Evolutionary conservation across 2,329 filamentous ascomycete species (phyloP).

Genomic region (Penicillium sp.): DNA sequence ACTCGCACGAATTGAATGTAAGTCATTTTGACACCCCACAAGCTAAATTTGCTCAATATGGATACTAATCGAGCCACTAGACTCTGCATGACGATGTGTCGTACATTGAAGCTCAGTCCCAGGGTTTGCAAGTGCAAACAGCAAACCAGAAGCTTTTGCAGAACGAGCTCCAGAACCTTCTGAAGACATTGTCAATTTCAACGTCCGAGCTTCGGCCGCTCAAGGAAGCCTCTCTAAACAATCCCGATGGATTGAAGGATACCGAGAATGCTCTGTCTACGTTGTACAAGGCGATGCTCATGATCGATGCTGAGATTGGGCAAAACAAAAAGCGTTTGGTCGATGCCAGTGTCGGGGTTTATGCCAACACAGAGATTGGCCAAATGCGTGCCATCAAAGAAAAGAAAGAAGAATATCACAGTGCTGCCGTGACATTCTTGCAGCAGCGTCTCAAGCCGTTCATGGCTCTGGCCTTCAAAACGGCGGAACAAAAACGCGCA

Average conservation of each 20-base stretch:
- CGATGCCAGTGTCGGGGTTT: constrained; percentile 54
- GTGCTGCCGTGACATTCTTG: constrained; percentile 75
- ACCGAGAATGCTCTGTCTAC: constrained; percentile 76
- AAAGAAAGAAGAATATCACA: constrained; percentile 85
- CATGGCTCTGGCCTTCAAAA: constrained; percentile 77
- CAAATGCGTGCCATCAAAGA: constrained; percentile 93
- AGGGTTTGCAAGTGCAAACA: constrained; percentile 94
- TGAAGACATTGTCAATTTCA: constrained; percentile 89
- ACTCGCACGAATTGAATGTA: constrained; percentile 90
- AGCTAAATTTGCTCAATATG: constrained; percentile 19
- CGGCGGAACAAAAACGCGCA: constrained; percentile 69
- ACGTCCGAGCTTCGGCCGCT: constrained; percentile 72
- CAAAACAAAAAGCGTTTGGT: constrained; percentile 52
- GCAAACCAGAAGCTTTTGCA: constrained; percentile 94
- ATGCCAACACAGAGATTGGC: constrained; percentile 71
- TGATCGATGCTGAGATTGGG: constrained; percentile 81
- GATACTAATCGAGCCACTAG: constrained; percentile 43
- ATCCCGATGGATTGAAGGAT: constrained; percentile 67
- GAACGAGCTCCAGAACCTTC: constrained; percentile 82
- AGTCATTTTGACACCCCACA: constrained; percentile 35
- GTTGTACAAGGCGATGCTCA: constrained; percentile 88
- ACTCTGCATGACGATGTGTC: constrained; percentile 94
- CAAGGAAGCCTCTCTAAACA: constrained; percentile 70
- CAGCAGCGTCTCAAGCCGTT: constrained; percentile 72
- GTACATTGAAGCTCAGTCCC: constrained; percentile 95